Conservation (phyloP, 75 land plant genomes). For the Sequoia sempervirens region DNA sequence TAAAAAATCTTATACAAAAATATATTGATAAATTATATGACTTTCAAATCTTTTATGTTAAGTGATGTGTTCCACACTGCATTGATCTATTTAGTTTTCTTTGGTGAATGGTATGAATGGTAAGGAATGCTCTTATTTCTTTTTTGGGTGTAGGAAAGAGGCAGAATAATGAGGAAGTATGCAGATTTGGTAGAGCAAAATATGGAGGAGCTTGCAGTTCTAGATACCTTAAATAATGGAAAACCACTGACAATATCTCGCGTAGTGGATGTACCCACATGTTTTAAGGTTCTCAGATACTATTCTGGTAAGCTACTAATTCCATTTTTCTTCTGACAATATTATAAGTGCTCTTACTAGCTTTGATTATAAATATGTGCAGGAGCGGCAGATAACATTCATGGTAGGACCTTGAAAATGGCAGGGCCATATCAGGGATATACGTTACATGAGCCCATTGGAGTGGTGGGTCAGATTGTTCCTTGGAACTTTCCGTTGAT, state of each 20-base stretch:
- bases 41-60: too few relatives aligned
- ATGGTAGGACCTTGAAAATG: constrained; percentile 67
- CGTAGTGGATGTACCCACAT: constrained; percentile 38
- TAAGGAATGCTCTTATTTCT: background rate
- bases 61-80: too few relatives aligned
- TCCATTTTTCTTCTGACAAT: background rate
- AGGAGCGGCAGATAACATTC: constrained; percentile 71
- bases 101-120: background rate
- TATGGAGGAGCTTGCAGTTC: constrained; percentile 54
- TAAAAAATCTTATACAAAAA: too few relatives aligned
- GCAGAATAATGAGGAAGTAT: constrained; percentile 40
- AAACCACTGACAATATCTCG: constrained; percentile 44
- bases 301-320: constrained; percentile 37
- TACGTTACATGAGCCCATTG: constrained; percentile 64
- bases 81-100: too few relatives aligned
- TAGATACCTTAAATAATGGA: constrained; percentile 67
- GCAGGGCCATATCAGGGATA: constrained; percentile 49
- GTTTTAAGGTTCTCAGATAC: constrained; percentile 31
- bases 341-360: background rate
- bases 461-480: constrained; percentile 73
- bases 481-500: constrained; percentile 81
- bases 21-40: too few relatives aligned
- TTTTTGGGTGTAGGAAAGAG: constrained; percentile 46
- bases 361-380: background rate
- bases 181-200: constrained; percentile 71